A percentile compares a stretch with the other conserved stretches of the same genome.
Conservation (phyloP, 23 red algal genomes). For the Porphyridium purpureum region DNA sequence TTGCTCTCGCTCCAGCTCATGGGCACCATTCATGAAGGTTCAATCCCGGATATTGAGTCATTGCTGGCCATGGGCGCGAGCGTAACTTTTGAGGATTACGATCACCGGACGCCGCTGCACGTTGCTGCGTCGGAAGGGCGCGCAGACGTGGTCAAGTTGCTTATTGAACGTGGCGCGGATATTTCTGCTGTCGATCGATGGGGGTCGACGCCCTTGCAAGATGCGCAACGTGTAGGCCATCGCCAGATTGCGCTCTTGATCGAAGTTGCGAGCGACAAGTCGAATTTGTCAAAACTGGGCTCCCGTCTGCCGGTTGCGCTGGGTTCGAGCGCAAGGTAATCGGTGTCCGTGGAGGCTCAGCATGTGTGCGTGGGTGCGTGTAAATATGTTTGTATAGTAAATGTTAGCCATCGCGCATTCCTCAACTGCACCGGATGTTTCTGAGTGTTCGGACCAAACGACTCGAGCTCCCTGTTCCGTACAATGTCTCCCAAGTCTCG, state of each 20-base stretch:
- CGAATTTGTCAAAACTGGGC: too few species aligned
- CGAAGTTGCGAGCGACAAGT: neutral
- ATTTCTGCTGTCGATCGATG: constrained; percentile 31
- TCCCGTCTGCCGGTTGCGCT: too few species aligned
- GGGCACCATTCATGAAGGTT: neutral
- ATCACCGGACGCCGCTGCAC: constrained; percentile 52
- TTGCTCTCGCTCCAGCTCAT: neutral
- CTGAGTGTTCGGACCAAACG: too few species aligned
- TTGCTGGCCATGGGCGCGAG: constrained; percentile 14
- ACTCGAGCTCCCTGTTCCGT: too few species aligned
- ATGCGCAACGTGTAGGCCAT: constrained; percentile 39
- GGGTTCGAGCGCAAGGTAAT: too few species aligned
- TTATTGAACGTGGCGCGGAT: constrained; percentile 28
- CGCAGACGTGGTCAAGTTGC: constrained; percentile 25
- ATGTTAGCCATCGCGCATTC: too few species aligned
- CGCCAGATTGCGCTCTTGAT: constrained; percentile 13
- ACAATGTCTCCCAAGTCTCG: too few species aligned
- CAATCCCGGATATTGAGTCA: constrained; percentile 6
- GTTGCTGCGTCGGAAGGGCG: constrained; percentile 62
- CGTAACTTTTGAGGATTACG: constrained; percentile 54
- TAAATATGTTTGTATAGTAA: too few species aligned
- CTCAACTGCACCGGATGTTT: too few species aligned
- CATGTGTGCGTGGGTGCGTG: too few species aligned
- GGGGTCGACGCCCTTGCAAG: constrained; percentile 63
- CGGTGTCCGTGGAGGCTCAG: too few species aligned